Percentiles rank a stretch among this genome's conserved stretches.
phyloP scores from a whole-genome alignment of 345 rosid species.

The Odontarrhena argentea region DNA sequence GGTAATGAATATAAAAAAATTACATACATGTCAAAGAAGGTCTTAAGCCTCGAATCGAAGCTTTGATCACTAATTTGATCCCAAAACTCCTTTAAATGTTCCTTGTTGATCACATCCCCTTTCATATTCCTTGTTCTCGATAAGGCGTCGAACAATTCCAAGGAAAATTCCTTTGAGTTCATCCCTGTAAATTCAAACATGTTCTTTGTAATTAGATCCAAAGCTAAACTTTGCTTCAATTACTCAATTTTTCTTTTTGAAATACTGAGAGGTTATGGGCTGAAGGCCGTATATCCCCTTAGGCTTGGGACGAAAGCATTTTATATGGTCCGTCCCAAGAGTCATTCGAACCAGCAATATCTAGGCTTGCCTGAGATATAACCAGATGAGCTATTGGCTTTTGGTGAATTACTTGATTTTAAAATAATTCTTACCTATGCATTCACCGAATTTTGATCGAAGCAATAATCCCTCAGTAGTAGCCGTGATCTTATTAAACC shows the following conservation, averaged over 20 bases:
- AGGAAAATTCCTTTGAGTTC: slow-evolving; percentile 66
- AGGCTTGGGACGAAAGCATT: too few relatives aligned
- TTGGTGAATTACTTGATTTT: too few relatives aligned
- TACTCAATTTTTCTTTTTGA: neutral
- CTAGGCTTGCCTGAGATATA: too few relatives aligned
- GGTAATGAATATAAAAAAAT: neutral
- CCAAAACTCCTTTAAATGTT: slow-evolving; percentile 57
- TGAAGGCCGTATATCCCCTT: too few relatives aligned
- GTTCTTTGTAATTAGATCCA: neutral
- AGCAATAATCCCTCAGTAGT: slow-evolving; percentile 49
- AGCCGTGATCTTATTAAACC: slow-evolving; percentile 54
- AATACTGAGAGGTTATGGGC: too few relatives aligned
- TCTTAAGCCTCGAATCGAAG: slow-evolving; percentile 68
- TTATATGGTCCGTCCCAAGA: too few relatives aligned
- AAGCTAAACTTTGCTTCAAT: neutral
- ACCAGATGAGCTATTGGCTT: too few relatives aligned
- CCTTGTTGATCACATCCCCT: slow-evolving; percentile 50
- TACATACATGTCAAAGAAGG: slow-evolving; percentile 68
- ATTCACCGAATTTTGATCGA: slow-evolving; percentile 61
- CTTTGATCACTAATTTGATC: slow-evolving; percentile 66
- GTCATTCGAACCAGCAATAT: too few relatives aligned
- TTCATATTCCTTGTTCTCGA: slow-evolving; percentile 49
- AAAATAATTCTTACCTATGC: slow-evolving; percentile 51
- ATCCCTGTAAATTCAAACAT: slow-evolving; percentile 48
- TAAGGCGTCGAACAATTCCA: slow-evolving; percentile 63